Conservation (phyloP, 805 yeast genomes). For the Yamadazyma nakazawae region DNA sequence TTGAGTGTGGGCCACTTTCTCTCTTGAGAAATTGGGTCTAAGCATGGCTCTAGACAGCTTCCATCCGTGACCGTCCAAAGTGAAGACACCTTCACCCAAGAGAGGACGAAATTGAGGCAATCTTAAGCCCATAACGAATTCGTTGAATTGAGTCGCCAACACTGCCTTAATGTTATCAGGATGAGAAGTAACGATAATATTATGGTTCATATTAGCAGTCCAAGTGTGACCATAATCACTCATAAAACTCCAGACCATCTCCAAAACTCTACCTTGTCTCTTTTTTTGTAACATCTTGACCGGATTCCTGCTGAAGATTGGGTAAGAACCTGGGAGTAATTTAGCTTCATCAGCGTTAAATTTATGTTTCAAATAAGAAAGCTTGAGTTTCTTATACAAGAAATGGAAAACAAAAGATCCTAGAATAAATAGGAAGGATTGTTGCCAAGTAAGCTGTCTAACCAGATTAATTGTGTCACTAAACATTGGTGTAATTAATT, state of each 20-base stretch:
- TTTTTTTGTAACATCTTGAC: conserved; percentile 9
- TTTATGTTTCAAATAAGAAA: conserved; percentile 9
- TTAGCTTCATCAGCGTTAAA: conserved; percentile 11
- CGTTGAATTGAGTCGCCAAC: conserved; percentile 33
- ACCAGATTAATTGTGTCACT: neutral
- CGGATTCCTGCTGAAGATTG: conserved; percentile 15
- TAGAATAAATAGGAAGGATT: neutral
- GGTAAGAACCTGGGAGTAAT: conserved; percentile 15
- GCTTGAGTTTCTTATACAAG: conserved; percentile 3
- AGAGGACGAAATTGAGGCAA: conserved; percentile 27
- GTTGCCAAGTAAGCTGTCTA: neutral
- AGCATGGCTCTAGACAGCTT: conserved; percentile 33
- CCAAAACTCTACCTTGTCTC: conserved; percentile 11
- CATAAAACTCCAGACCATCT: conserved; percentile 13
- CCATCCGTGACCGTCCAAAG: conserved; percentile 36
- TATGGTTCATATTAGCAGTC: conserved; percentile 19
- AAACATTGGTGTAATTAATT: neutral
- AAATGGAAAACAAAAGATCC: neutral
- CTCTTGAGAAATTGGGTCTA: conserved; percentile 35
- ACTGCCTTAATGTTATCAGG: conserved; percentile 34
- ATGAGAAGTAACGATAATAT: conserved; percentile 24
- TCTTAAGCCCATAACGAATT: conserved; percentile 29
- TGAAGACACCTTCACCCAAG: conserved; percentile 35
- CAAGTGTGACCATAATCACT: conserved; percentile 14
- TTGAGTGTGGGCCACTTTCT: conserved; percentile 29